Base-by-base conservation (phyloP, 1,284 basidiomycete genomes). In the Schizophyllum commune region DNA sequence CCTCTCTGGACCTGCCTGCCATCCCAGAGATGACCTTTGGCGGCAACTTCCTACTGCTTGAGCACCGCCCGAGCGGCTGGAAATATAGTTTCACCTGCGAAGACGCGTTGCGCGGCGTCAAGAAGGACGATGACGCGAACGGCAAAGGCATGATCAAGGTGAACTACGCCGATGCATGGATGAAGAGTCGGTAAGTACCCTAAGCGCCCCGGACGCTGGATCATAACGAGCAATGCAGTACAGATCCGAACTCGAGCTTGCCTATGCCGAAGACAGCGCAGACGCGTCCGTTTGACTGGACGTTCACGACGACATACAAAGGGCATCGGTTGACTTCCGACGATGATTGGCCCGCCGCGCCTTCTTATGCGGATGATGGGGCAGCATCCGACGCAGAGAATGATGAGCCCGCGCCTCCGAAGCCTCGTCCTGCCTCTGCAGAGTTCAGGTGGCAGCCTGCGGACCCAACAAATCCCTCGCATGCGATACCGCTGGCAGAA, bases 11-110 rank as follows among this genome's bases (percentile, higher is more conserved):
- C 3, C 82, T 99, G 32, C 92, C 96, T 0, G 39, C 39, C 17
- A 74, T 96, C 0, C 97, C 97, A 1, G 96, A 99, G 72, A 99
- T 99, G 94, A 95, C 92, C 0, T 99, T 98, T 70, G 95, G 95
- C 4, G 85, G 84, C 72, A 99, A 98, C 73, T 74, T 74, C 19
- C 80, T 99, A 1, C 76, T 80, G 6, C 75, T 98, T 52, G 77
- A 80, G 53, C 86, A 91, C 67, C 73, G 69, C 7, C 73, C 81
- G 1, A 85, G 84, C 20, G 83, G 83, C 2, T 89, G 89, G 79
- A 76, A 73, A 54, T 86, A 93, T 64, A 69, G 75, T 1, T 96
- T 97, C 69, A 81, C 84, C 51, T 82, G 91, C 0, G 75, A 84
- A 20, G 80, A 84, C 11, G 93, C 94, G 2, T 75, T 99, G 51